Evolutionary conservation across 495 filamentous ascomycete genomes (phyloP).

Genomic region (Chaetomium tenue): DNA sequence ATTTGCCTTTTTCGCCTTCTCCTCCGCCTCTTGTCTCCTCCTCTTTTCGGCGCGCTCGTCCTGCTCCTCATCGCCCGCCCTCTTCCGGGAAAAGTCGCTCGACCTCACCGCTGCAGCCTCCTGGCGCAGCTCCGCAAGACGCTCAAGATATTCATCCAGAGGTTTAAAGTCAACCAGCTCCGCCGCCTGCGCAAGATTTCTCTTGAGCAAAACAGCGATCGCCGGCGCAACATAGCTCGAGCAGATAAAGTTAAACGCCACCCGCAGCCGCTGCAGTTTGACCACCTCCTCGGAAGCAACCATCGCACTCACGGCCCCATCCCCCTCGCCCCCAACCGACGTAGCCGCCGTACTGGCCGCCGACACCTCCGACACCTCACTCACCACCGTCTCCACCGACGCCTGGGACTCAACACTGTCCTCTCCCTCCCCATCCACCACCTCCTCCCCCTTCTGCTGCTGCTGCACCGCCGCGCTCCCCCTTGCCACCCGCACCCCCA

Average conservation of each 20-base stretch:
- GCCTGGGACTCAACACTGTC: constrained; percentile 31
- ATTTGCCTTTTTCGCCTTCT: constrained; percentile 61
- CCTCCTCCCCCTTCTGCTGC: constrained; percentile 29
- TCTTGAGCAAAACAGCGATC: constrained; percentile 51
- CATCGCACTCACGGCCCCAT: constrained; percentile 45
- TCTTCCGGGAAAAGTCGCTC: constrained; percentile 74
- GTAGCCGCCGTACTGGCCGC: constrained; percentile 42
- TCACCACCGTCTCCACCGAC: constrained; percentile 40
- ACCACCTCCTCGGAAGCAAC: constrained; percentile 51
- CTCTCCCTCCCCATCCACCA: constrained; percentile 32
- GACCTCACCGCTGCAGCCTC: constrained; percentile 67
- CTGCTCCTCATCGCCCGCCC: constrained; percentile 68
- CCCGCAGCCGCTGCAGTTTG: constrained; percentile 68
- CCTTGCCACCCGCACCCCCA: constrained; percentile 49
- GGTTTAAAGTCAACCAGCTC: constrained; percentile 61
- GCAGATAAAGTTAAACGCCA: constrained; percentile 72
- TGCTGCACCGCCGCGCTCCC: constrained; percentile 32
- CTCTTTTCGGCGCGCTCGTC: constrained; percentile 76
- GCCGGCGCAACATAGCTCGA: constrained; percentile 63
- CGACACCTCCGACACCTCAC: constrained; percentile 37
- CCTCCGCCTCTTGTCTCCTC: constrained; percentile 62
- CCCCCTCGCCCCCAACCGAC: constrained; percentile 35
- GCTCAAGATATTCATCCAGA: constrained; percentile 63
- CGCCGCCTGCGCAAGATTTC: constrained; percentile 44
- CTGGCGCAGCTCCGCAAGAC: constrained; percentile 61